Conservation (phyloP, 441 rosid species). For the Biscutella auriculata region DNA sequence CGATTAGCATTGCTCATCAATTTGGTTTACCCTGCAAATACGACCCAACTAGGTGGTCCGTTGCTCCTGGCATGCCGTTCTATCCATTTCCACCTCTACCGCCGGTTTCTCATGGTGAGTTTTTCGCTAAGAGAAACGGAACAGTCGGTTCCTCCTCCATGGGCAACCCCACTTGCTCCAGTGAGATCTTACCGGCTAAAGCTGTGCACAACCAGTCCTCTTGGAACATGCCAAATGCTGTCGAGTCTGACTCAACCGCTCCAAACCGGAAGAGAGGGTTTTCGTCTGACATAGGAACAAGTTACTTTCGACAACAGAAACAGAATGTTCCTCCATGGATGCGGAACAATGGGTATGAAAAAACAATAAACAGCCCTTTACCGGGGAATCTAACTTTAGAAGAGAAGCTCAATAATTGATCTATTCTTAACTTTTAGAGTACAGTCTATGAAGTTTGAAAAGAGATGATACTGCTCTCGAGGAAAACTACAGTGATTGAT, state of each 20-base stretch:
- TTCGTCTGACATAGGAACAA: slow-evolving; percentile 52
- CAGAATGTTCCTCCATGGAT: slow-evolving; percentile 40
- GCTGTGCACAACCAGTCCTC: slow-evolving; percentile 20
- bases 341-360: slow-evolving; percentile 27
- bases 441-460: slow-evolving; percentile 23
- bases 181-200: slow-evolving; percentile 22
- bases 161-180: slow-evolving; percentile 15
- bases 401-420: slow-evolving; percentile 8
- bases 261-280: slow-evolving; percentile 42
- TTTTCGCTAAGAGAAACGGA: slow-evolving; percentile 25
- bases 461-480: slow-evolving; percentile 26
- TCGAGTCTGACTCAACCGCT: slow-evolving; percentile 18
- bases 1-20: slow-evolving; percentile 49
- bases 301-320: slow-evolving; percentile 80
- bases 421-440: slow-evolving; percentile 11
- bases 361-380: slow-evolving; percentile 16
- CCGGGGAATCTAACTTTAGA: slow-evolving; percentile 21
- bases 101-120: slow-evolving; percentile 32
- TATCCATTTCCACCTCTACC: slow-evolving; percentile 93
- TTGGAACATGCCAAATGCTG: slow-evolving; percentile 11
- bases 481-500: slow-evolving; percentile 31
- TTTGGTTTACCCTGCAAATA: slow-evolving; percentile 42
- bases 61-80: slow-evolving; percentile 87
- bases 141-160: slow-evolving; percentile 16
- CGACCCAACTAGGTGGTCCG: slow-evolving; percentile 38